Percentiles rank a stretch among this genome's conserved stretches.
Conservation (phyloP, 1,139 yeast genomes). For the Debaryomyces psychrophilus region DNA sequence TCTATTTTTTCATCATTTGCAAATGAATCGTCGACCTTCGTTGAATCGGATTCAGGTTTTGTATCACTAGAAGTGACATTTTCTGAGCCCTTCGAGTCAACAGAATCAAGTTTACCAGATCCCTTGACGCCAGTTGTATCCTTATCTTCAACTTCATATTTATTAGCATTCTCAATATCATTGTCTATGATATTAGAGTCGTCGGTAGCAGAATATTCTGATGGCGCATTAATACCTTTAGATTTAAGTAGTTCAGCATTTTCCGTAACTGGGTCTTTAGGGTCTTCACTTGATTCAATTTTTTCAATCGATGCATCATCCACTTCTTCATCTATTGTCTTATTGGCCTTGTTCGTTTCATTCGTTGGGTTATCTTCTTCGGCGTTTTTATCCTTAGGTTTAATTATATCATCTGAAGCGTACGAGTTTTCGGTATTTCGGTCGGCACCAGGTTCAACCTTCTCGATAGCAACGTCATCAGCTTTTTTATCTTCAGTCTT, state of each 20-base stretch:
- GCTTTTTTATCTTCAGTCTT: constrained; percentile 15
- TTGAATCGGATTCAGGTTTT: neutral
- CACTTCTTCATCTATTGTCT: neutral
- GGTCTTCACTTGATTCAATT: neutral
- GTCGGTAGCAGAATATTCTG: too few species aligned
- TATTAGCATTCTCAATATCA: neutral
- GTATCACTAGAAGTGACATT: neutral
- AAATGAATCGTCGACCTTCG: neutral
- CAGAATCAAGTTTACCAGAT: too few species aligned
- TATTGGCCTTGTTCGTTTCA: neutral
- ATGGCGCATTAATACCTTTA: neutral
- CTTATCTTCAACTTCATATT: constrained; percentile 10
- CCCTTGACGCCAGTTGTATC: neutral
- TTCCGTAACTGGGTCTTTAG: neutral
- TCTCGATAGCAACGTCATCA: neutral
- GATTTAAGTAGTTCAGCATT: neutral
- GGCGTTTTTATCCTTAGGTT: neutral
- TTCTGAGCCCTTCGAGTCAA: too few species aligned
- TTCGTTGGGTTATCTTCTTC: neutral
- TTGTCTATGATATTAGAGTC: neutral
- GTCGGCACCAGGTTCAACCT: neutral
- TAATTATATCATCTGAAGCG: neutral
- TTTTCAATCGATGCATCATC: neutral
- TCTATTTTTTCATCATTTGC: neutral
- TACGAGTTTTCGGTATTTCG: neutral